Evolutionary conservation across 2,329 filamentous ascomycete genomes (phyloP), one percentile per base, ranked within the genome.

Genomic region (Colletotrichum sp.): DNA sequence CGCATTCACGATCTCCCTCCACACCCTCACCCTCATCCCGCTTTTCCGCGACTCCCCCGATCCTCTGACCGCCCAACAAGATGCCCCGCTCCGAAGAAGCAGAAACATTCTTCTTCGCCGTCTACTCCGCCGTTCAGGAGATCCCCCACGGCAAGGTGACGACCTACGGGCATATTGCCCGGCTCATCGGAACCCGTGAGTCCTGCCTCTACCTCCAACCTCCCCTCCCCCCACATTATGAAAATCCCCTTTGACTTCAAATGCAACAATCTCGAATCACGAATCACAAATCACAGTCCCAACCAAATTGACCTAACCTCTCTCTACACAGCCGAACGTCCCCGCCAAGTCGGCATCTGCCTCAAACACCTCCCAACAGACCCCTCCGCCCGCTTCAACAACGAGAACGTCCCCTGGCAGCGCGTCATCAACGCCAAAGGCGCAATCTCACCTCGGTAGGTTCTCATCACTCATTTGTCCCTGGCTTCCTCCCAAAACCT

Each of bases 401-500:
- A 90, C 75, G 88, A 87, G 28, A 98, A 94, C 78, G 96, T 99
- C 5, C 96, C 96, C 0, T 99, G 96, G 96, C 96, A 99, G 87
- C 89, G 97, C 74, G 95, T 99, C 75, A 94, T 99, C 82, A 98
- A 96, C 83, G 87, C 95, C 16, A 96, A 95, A 84, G 96, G 96
- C 26, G 88, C 92, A 75, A 98, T 99, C 79, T 98, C 96, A 60
- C 94, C 94, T 9, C 92, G 96, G 95, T 96, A 65, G 1, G 7
- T 7, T 13, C 6, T 8, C 34, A 7, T 36, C 34, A 4, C 34
- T 3, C 34, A 14, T 16, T 14, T 14, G 10, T 24, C 52, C 18
- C 24, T 12, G 14, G 34, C 48, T 10, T 28, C 21, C 14, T n/a
- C 14, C 30, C 34, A 28, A 26, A 28, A 3, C 14, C 24, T 59